Base-by-base conservation (phyloP, 1,139 yeast species). In the Lodderomyces metapsilosis region DNA sequence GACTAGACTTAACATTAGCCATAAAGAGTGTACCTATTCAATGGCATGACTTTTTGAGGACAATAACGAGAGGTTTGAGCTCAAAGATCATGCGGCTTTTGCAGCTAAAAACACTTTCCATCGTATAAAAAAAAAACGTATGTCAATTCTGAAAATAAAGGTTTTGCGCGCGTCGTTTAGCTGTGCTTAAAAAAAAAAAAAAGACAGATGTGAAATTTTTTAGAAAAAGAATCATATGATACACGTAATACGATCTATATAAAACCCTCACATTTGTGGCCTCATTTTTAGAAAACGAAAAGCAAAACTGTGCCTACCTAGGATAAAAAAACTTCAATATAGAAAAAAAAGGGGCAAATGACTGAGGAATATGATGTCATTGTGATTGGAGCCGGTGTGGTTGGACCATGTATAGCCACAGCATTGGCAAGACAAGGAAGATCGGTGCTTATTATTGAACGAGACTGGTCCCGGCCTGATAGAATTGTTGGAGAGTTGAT, bases 401-500 rank as follows among this genome's bases (percentile, higher is more conserved):
- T 88, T 11, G 99, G 99, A 1, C 96, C 98, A 4, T 82, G 92
- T 43, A 74, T 92, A 21, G 98, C 98, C 37, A 85, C 91, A 0
- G 89, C 88, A 3, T 67, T 92, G 45, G 98, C 96, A 2, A 76
- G 94, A 53, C 95, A 88, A 57, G 98, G 98, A 31, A 74, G 96
- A 53, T 73, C 75, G 40, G 92, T 85, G 15, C 61, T 85, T 43
- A 79, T 85, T 32, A 68, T 84, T 22, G 99, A 92, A 62, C 76
- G 98, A 50, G 96, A 88, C 59, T 85, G 96, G 86, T 63, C 79
- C 20, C 86, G 81, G 60, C 98, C 98, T 1, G 97, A 92, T 62
- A 77, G 98, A 52, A 92, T 92, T 45, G 98, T 92, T 31, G 99
- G 99, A 34, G 99, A 92, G 62, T 74, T 92, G 55, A 75, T 92